Percentiles rank a stretch among this genome's conserved stretches.
phyloP scores from a whole-genome alignment of 1,284 basidiomycete genomes.

The Malassezia furfur region DNA sequence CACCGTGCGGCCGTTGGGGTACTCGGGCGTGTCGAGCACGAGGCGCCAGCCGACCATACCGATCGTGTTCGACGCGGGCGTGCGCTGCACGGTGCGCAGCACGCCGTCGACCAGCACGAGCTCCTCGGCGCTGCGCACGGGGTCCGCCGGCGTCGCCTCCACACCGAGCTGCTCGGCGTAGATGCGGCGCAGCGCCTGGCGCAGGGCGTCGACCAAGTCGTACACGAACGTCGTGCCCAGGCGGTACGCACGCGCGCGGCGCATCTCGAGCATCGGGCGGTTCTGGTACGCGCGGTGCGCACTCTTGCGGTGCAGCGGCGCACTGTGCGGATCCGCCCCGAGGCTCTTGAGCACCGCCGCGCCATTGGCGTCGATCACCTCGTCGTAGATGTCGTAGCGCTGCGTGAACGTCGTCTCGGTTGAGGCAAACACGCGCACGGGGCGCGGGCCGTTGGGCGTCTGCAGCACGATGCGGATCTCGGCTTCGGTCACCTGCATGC shows the following conservation, averaged over 20 bases:
- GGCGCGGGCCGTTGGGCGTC: slow-evolving; percentile 73
- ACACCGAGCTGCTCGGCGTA: slow-evolving; percentile 63
- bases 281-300: slow-evolving; percentile 65
- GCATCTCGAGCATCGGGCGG: slow-evolving; percentile 67
- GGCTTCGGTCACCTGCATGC: slow-evolving; percentile 90
- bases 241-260: slow-evolving; percentile 97
- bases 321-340: slow-evolving; percentile 23
- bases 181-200: slow-evolving; percentile 85
- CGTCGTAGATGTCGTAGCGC: slow-evolving; percentile 97
- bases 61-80: slow-evolving; percentile 84
- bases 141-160: slow-evolving; percentile 50
- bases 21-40: slow-evolving; percentile 86
- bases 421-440: slow-evolving; percentile 93
- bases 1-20: slow-evolving; percentile 72
- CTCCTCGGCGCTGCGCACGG: slow-evolving; percentile 70
- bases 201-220: slow-evolving; percentile 97
- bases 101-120: slow-evolving; percentile 90
- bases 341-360: slow-evolving; percentile 78
- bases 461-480: slow-evolving; percentile 93
- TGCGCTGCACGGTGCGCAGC: slow-evolving; percentile 76
- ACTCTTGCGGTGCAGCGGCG: slow-evolving; percentile 33
- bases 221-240: slow-evolving; percentile 95
- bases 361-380: slow-evolving; percentile 90
- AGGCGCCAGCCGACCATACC: slow-evolving; percentile 99
- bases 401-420: slow-evolving; percentile 98